Percentiles rank a stretch among this genome's conserved stretches.
These are phyloP conservation scores for Lecanosticta acicola DNA, from an alignment of 2,329 filamentous ascomycete genomes.

Conservation along the genomic window DNA sequence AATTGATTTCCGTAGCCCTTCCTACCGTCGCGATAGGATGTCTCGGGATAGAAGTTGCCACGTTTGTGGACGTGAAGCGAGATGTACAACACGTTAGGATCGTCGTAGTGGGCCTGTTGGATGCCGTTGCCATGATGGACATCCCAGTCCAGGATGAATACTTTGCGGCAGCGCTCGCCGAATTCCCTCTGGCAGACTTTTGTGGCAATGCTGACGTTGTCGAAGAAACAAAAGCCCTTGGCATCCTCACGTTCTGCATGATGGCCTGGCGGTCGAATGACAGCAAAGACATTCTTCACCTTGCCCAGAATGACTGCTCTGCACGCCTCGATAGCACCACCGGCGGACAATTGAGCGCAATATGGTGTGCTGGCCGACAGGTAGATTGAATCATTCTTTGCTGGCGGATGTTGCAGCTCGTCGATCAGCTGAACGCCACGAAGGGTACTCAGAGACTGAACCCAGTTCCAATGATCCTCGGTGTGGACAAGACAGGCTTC, in stretches of 20 bases:
- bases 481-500: slow-evolving; percentile 80
- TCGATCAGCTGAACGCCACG: slow-evolving; percentile 23
- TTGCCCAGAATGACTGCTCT: slow-evolving; percentile 76
- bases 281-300: slow-evolving; percentile 91
- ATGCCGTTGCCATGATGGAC: slow-evolving; percentile 82
- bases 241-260: slow-evolving; percentile 82
- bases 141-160: slow-evolving; percentile 89
- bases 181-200: slow-evolving; percentile 78
- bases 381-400: slow-evolving; percentile 44
- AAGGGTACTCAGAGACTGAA: slow-evolving; percentile 52
- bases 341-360: slow-evolving; percentile 77
- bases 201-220: slow-evolving; percentile 93
- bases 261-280: slow-evolving; percentile 91
- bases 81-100: slow-evolving; percentile 92
- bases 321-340: slow-evolving; percentile 92
- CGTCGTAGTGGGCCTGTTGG: slow-evolving; percentile 91
- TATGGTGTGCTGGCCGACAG: slow-evolving; percentile 41
- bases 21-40: slow-evolving; percentile 51
- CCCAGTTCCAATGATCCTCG: slow-evolving; percentile 71
- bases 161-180: slow-evolving; percentile 72
- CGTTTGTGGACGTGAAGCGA: slow-evolving; percentile 85
- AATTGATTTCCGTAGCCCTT: slow-evolving; percentile 54
- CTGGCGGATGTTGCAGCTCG: slow-evolving; percentile 58
- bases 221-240: slow-evolving; percentile 96
- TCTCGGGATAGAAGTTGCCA: slow-evolving; percentile 75